Conservation (phyloP, 768 basidiomycete genomes). For the Daedaleopsis sinensis region DNA sequence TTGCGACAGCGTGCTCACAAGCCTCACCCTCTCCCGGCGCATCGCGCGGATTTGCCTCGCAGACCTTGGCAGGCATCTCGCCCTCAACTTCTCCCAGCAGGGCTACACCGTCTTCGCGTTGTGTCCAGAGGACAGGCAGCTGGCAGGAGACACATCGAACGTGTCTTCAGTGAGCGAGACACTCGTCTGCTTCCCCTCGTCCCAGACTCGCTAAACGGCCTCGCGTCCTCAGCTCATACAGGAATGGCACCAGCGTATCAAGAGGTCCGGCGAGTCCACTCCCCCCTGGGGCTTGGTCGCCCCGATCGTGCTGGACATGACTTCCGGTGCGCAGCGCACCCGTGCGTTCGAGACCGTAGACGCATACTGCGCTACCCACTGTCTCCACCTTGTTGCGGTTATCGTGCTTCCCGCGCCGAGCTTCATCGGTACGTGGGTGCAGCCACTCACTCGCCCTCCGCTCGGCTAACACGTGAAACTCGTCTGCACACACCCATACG, state of each 20-base stretch:
- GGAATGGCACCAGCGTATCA: conserved; percentile 37
- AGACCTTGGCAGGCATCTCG: conserved; percentile 34
- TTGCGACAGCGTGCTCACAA: conserved; percentile 1
- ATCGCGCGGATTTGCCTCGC: conserved; percentile 2
- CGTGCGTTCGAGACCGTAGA: conserved; percentile 34
- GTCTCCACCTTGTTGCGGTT: conserved; percentile 32
- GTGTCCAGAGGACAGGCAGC: conserved; percentile 26
- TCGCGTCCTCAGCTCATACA: conserved; percentile 32
- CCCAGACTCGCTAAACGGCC: neutral
- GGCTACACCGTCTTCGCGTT: conserved; percentile 38
- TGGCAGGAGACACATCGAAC: conserved; percentile 17
- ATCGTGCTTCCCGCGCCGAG: conserved; percentile 27
- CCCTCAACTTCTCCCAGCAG: conserved; percentile 36
- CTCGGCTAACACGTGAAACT: conserved; percentile 3
- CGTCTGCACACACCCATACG: neutral
- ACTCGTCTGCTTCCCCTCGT: neutral
- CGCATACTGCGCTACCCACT: conserved; percentile 33
- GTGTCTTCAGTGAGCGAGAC: conserved; percentile 31
- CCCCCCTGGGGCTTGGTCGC: conserved; percentile 35
- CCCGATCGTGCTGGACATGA: conserved; percentile 33
- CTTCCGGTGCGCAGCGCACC: conserved; percentile 31
- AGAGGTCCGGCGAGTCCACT: conserved; percentile 26
- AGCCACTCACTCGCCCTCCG: conserved; percentile 1
- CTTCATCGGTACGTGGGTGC: conserved; percentile 13
- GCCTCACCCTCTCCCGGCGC: neutral